These are phyloP conservation scores for Paramarasmius palmivorus DNA, from an alignment of 1,284 basidiomycete species.

Conservation along the genomic window DNA sequence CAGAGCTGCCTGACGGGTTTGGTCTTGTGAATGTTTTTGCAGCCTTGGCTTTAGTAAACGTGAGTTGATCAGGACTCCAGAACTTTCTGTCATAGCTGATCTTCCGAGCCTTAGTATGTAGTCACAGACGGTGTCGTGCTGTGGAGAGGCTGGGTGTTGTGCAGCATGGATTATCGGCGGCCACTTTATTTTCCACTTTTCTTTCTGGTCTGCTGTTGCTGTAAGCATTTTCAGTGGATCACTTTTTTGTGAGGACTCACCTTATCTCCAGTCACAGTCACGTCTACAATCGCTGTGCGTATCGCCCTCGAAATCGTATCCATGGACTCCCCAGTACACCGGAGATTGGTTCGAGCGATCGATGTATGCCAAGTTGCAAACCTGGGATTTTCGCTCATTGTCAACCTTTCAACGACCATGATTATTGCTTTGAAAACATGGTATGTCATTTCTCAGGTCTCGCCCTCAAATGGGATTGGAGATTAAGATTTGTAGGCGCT, in stretches of 20 bases:
- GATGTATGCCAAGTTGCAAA: constrained; percentile 17
- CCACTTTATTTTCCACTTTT: constrained; percentile 15
- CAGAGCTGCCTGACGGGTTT: no score
- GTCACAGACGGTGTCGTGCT: constrained; percentile 24
- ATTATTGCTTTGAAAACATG: constrained; percentile 20
- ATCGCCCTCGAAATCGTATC: constrained; percentile 11
- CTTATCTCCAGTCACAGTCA: constrained; percentile 15
- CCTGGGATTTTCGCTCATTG: constrained; percentile 16
- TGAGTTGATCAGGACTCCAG: constrained; percentile 4
- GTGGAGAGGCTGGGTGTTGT: constrained; percentile 25
- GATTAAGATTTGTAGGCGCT: constrained; percentile 2
- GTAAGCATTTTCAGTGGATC: constrained; percentile 6
- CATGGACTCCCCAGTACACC: constrained; percentile 6
- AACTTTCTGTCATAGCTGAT: background rate
- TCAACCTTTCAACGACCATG: constrained; percentile 20
- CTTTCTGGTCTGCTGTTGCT: constrained; percentile 15
- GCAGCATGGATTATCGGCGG: constrained; percentile 15
- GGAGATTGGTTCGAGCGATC: constrained; percentile 6
- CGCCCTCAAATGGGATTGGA: background rate
- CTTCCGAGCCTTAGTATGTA: constrained; percentile 17
- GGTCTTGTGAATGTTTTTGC: no score
- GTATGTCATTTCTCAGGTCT: constrained; percentile 3
- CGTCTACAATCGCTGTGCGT: constrained; percentile 18
- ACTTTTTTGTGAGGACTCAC: background rate
- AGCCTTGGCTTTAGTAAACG: constrained; percentile 21